phyloP scores from a whole-genome alignment of 345 rosid genomes.

The Geranium rotundifolium region DNA sequence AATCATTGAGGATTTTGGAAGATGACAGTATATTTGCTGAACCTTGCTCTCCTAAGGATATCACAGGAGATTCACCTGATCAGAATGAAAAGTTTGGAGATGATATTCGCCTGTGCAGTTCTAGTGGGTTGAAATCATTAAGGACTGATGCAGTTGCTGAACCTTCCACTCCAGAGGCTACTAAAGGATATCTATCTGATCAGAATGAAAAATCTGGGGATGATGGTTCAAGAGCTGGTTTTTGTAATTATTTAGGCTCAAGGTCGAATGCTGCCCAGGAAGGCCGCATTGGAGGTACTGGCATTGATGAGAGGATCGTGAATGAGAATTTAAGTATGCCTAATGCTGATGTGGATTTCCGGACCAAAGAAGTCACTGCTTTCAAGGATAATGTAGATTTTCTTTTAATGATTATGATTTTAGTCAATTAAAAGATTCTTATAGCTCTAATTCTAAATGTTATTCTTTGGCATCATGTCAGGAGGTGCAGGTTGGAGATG shows the following conservation, averaged over 20 bases:
- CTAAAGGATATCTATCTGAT: too few species aligned
- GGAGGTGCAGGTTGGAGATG: conserved; percentile 23
- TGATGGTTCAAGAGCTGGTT: conserved; percentile 14
- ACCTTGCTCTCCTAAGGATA: conserved; percentile 17
- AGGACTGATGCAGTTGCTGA: too few species aligned
- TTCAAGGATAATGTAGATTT: conserved; percentile 28
- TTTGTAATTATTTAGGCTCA: conserved; percentile 15
- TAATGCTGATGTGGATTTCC: conserved; percentile 19
- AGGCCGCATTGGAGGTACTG: conserved; percentile 10
- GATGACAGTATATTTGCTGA: conserved; percentile 16
- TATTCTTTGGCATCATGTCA: conserved; percentile 11
- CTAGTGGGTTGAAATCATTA: too few species aligned
- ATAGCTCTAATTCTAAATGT: conserved; percentile 11
- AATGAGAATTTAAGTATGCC: conserved; percentile 18
- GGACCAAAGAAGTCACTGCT: conserved; percentile 15
- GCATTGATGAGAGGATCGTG: conserved; percentile 11
- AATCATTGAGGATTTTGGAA: conserved; percentile 21
- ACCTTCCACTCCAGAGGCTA: too few species aligned
- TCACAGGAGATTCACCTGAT: conserved; percentile 15
- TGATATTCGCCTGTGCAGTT: too few species aligned
- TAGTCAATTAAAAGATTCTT: conserved; percentile 9
- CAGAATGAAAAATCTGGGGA: neutral
- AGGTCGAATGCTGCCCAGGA: neutral
- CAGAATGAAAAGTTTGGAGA: conserved; percentile 16
- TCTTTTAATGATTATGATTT: conserved; percentile 6